Base-by-base conservation (phyloP, 2,329 filamentous ascomycete species). In the Epichloe sylvatica region DNA sequence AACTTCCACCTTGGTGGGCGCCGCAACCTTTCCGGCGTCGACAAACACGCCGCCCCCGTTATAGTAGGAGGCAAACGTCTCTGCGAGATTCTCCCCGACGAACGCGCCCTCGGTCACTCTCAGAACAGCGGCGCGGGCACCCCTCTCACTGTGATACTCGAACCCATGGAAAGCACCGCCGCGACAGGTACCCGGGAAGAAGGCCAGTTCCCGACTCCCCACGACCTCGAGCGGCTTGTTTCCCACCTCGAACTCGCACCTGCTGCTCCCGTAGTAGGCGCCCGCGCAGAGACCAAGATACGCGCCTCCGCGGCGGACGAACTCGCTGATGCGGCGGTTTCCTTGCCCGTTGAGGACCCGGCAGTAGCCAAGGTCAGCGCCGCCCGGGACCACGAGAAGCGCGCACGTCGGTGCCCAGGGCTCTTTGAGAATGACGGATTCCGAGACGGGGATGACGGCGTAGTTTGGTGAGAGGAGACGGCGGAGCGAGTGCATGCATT, bases 31-130 rank as follows among this genome's bases (percentile, higher is more conserved):
- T 3, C 75, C 73, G 1, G 85, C 83, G 66, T 92, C 83, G 1
- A 95, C 86, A 68, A 97, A 98, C 1, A 94, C 81, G 3, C 92
- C 90, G 1, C 92, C 92, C 1, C 92, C 92, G 58, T 98, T 98
- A 65, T 91, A 96, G 62, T 98, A 98, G 13, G 80, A 83, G 48
- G 75, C 72, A 52, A 94, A 86, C 1, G 72, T 70, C 1, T 79
- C 74, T 0, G 82, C 77, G 1, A 84, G 63, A 3, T 69, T 67
- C 0, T 71, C 74, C 67, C 68, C 64, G 52, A 94, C 64, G 52
- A 94, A 78, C 0, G 72, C 70, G 2, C 72, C 72, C 54, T 78
- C 80, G 12, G 77, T 70, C 12, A 92, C 80, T 47, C 72, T 75
- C 43, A 97, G 57, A 51, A 76, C 73, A 0, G 80, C 81, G 2